A percentile compares a stretch with the other conserved stretches of the same genome.
Conservation (phyloP, 192 early-diverging fungal genomes). For the Backusella westeae region DNA sequence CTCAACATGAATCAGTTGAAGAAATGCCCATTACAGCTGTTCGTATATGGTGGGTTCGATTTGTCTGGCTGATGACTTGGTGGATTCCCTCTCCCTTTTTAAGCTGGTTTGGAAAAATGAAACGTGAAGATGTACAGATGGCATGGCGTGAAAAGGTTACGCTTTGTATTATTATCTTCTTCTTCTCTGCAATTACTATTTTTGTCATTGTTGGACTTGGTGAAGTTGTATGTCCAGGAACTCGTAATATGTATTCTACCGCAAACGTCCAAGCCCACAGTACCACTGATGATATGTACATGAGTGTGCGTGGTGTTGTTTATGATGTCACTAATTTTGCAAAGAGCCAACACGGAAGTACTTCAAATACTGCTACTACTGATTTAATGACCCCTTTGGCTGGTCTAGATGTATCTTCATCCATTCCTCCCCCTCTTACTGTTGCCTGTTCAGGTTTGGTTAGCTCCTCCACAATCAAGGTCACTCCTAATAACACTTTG, state of each 20-base stretch:
- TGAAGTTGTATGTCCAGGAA: slow-evolving; percentile 81
- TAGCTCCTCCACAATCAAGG: slow-evolving; percentile 21
- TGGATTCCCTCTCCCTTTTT: slow-evolving; percentile 72
- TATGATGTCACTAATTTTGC: slow-evolving; percentile 71
- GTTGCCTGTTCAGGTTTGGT: slow-evolving; percentile 61
- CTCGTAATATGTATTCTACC: slow-evolving; percentile 57
- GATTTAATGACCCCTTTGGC: slow-evolving; percentile 48
- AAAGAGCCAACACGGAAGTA: slow-evolving; percentile 55
- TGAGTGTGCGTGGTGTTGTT: slow-evolving; percentile 61
- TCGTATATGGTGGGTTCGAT: slow-evolving; percentile 69
- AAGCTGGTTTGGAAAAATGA: slow-evolving; percentile 71
- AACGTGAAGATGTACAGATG: slow-evolving; percentile 91
- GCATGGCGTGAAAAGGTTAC: slow-evolving; percentile 95
- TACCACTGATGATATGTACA: slow-evolving; percentile 58
- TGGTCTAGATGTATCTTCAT: slow-evolving; percentile 62
- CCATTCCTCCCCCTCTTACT: slow-evolving; percentile 56
- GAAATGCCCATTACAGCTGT: slow-evolving; percentile 49
- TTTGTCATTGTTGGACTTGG: slow-evolving; percentile 91
- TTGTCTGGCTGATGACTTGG: slow-evolving; percentile 88
- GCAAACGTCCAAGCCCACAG: slow-evolving; percentile 61
- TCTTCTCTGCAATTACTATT: slow-evolving; percentile 73
- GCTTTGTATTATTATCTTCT: slow-evolving; percentile 81
- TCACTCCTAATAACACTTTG: slow-evolving; percentile 26
- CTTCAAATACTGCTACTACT: slow-evolving; percentile 38
- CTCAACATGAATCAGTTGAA: slow-evolving; percentile 49